Conservation (phyloP, 208 protist species). For the Acanthamoeba healyi region DNA sequence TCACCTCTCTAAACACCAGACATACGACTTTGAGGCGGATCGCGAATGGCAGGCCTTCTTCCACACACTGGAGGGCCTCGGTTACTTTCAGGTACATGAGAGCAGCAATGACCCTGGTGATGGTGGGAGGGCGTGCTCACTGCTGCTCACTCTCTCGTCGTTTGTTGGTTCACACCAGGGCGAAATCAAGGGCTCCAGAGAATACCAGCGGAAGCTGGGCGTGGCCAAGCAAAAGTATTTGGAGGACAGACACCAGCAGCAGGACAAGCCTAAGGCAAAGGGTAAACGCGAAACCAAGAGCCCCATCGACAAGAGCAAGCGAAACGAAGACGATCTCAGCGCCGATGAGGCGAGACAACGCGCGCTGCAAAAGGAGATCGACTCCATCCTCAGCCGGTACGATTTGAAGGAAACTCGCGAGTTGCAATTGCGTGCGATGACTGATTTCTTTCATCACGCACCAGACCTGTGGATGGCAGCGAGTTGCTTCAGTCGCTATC, state of each 20-base stretch:
- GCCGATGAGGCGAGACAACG: not conserved
- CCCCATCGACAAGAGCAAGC: not conserved
- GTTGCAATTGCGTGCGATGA: too few relatives aligned
- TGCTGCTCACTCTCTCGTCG: not conserved
- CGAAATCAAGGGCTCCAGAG: slow-evolving; percentile 47
- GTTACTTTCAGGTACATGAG: slow-evolving; percentile 61
- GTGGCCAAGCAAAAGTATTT: slow-evolving; percentile 58
- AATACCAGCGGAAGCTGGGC: slow-evolving; percentile 48
- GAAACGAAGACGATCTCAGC: not conserved
- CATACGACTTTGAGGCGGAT: slow-evolving; percentile 34
- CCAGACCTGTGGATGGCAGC: not conserved
- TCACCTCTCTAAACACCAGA: slow-evolving; percentile 6
- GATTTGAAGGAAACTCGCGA: too few relatives aligned
- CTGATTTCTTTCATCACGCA: too few relatives aligned
- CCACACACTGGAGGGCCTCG: slow-evolving; percentile 28
- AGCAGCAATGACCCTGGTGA: too few relatives aligned
- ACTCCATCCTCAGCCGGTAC: slow-evolving; percentile 12
- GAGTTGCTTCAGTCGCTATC: not conserved
- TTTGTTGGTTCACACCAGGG: not conserved
- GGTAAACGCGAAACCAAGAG: not conserved
- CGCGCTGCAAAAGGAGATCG: not conserved
- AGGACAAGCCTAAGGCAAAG: not conserved
- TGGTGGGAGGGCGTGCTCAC: too few relatives aligned
- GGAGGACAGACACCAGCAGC: slow-evolving; percentile 9
- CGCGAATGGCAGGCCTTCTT: slow-evolving; percentile 50